Base-by-base conservation (phyloP, 805 yeast species). In the Yarrowia divulgata region DNA sequence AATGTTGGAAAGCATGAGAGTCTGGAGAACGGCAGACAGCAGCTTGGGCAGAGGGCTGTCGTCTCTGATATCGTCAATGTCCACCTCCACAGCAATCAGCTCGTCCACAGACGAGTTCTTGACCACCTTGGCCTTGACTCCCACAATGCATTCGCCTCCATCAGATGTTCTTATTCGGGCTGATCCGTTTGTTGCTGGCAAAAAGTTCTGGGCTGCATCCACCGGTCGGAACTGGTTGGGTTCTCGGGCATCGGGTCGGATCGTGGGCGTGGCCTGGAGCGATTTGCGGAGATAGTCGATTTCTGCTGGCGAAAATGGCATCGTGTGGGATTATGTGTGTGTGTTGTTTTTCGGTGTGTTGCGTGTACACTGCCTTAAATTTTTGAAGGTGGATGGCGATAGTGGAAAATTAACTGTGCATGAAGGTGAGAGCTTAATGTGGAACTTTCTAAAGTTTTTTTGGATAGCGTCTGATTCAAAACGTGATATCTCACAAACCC, bases 121-220 rank as follows among this genome's bases (percentile, higher is more conserved):
- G 16, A 91, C 90, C 3, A 93, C 97, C 74, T 90, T 90, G 13
- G 93, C 86, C 79, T 95, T 95, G 60, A 94, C 85, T 75, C 98
- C 95, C 6, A 92, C 94, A 42, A 95, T 89, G 74, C 97, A 92
- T 79, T 95, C 98, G 71, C 92, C 87, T 29, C 99, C 98, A 78
- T 94, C 98, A 62, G 90, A 84, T 42, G 92, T 85, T 72, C 93
- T 84, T 19, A 94, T 86, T 79, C 97, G 85, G 0, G 98, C 90
- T 1, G 98, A 93, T 14, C 99, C 99, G 79, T 94, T 91, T 3
- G 97, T 90, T 66, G 88, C 86, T 0, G 97, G 95, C 70, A 95
- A 82, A 74, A 94, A 90, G 63, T 89, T 89, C 8, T 91, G 87
- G 14, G 87, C 87, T 3, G 97, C 90, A 75, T 92, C 96, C 58